A percentile compares a stretch with the other conserved stretches of the same genome.
phyloP scores from a whole-genome alignment of 176 grass and related monocot genomes.

The Areca catechu region DNA sequence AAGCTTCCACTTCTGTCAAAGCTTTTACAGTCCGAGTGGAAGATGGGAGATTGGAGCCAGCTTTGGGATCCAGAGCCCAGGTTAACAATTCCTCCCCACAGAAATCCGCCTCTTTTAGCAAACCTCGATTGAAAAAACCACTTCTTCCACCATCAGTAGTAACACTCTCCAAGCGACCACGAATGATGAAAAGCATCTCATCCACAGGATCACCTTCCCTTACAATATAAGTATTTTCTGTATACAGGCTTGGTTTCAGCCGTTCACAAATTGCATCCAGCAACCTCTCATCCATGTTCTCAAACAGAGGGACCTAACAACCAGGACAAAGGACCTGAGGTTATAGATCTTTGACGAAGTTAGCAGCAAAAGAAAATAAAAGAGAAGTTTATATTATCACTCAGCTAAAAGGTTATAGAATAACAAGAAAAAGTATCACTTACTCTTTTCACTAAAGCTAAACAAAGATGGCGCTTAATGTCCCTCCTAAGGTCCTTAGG shows the following conservation, averaged over 20 bases:
- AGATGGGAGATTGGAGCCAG: slow-evolving; percentile 33
- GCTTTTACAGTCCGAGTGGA: slow-evolving; percentile 70
- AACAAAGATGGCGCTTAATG: slow-evolving; percentile 83
- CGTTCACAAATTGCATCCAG: slow-evolving; percentile 77
- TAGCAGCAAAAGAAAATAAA: too few relatives aligned
- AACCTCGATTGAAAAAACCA: slow-evolving; percentile 49
- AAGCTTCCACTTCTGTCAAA: slow-evolving; percentile 56
- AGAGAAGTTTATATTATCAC: too few relatives aligned
- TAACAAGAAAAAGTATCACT: not conserved
- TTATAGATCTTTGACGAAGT: too few relatives aligned
- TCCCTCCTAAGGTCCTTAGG: slow-evolving; percentile 72
- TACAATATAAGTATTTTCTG: slow-evolving; percentile 46
- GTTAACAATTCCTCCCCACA: slow-evolving; percentile 71
- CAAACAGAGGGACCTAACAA: slow-evolving; percentile 46
- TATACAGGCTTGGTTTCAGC: slow-evolving; percentile 50
- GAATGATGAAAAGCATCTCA: slow-evolving; percentile 74
- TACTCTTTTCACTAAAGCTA: slow-evolving; percentile 51
- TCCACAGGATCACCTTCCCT: slow-evolving; percentile 58
- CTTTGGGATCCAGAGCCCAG: slow-evolving; percentile 66
- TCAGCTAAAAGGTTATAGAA: too few relatives aligned
- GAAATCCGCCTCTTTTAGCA: slow-evolving; percentile 48
- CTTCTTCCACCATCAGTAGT: slow-evolving; percentile 56
- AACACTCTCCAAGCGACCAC: slow-evolving; percentile 50
- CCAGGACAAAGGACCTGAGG: not conserved
- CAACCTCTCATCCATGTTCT: slow-evolving; percentile 73